phyloP scores from a whole-genome alignment of 75 land plant genomes.

The Gnetum montanum region DNA sequence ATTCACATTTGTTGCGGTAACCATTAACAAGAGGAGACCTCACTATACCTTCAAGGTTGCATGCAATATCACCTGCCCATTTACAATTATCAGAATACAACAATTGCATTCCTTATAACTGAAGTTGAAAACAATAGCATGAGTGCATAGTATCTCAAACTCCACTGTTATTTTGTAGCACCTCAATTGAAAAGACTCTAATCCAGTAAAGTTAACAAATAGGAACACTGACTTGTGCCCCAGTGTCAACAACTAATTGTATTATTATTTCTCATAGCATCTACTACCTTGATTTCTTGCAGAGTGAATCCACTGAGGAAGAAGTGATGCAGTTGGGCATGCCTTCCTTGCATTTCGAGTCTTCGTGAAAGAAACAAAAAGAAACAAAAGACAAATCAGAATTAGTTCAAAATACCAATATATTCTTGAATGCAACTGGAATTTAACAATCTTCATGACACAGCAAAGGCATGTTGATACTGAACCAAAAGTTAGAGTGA shows the following conservation, averaged over 20 bases:
- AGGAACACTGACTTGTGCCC: no score
- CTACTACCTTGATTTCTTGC: constrained; percentile 67
- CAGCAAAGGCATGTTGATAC: neutral
- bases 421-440: neutral
- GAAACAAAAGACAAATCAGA: neutral
- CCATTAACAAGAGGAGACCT: constrained; percentile 86
- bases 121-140: no score
- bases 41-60: constrained; percentile 77
- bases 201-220: no score
- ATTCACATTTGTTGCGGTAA: constrained; percentile 97
- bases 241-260: no score
- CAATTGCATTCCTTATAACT: no score
- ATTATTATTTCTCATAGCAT: no score
- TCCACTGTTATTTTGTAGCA: no score
- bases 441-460: neutral
- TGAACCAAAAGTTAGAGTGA: neutral
- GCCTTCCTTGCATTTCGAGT: constrained; percentile 87
- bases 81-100: neutral
- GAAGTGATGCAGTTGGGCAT: constrained; percentile 51
- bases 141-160: no score
- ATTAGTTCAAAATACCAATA: neutral
- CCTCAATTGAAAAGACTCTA: no score
- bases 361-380: constrained; percentile 26
- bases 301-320: constrained; percentile 87
- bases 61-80: constrained; percentile 81